Evolutionary conservation across 768 basidiomycete genomes (phyloP).

Genomic region (Tephrocybe sp.): DNA sequence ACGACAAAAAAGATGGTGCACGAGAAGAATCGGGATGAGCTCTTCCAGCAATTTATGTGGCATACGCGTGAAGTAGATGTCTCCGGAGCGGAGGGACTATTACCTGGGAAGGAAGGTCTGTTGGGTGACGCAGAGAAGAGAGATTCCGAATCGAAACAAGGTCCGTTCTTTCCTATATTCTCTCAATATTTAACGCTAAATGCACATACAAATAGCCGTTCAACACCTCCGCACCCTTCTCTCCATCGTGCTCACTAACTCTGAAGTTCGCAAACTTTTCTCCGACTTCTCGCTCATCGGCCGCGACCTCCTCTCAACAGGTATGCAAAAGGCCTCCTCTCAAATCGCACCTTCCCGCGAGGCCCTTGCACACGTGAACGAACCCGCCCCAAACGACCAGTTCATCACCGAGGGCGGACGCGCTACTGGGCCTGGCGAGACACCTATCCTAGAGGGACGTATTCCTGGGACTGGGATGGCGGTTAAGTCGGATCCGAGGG

Average conservation of each 20-base stretch:
- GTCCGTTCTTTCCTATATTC: conserved; percentile 31
- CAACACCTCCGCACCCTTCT: conserved; percentile 87
- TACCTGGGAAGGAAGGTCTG: background rate
- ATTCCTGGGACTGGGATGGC: conserved; percentile 31
- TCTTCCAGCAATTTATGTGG: conserved; percentile 91
- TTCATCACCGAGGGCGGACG: conserved; percentile 54
- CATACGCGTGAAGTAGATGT: conserved; percentile 59
- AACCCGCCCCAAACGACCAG: conserved; percentile 65
- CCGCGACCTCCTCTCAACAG: conserved; percentile 79
- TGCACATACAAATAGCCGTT: conserved; percentile 49
- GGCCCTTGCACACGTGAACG: conserved; percentile 61
- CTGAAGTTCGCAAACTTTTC: conserved; percentile 87
- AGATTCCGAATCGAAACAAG: conserved; percentile 63
- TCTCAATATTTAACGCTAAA: too few species aligned
- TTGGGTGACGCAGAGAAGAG: conserved; percentile 16
- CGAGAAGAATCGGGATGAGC: conserved; percentile 88
- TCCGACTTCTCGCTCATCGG: conserved; percentile 77
- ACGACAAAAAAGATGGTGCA: conserved; percentile 71
- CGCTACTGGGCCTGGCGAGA: conserved; percentile 28
- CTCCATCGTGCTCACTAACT: conserved; percentile 87
- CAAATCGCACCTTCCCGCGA: conserved; percentile 67
- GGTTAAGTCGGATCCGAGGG: conserved; percentile 47
- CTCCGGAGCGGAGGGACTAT: background rate
- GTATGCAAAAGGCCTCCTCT: conserved; percentile 69
- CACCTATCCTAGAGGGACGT: conserved; percentile 31